Evolutionary conservation across 163 green algal species (phyloP), one percentile per base, ranked within the genome.

Genomic region (Chlamydomonas reinhardtii): DNA sequence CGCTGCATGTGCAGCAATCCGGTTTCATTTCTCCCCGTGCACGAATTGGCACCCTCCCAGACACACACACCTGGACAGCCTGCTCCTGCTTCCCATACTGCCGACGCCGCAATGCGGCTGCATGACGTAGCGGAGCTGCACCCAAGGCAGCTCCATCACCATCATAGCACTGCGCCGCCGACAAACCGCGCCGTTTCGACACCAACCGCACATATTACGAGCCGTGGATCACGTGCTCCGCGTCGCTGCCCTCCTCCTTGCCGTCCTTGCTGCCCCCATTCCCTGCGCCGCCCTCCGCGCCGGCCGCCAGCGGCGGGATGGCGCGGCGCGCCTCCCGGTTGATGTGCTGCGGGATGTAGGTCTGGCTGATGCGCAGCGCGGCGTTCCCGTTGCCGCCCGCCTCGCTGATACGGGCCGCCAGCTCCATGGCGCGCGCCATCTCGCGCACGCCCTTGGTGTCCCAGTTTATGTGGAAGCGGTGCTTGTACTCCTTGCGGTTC

Each of bases 401-500:
- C 83, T 94, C 91, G 1, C 86, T 85, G 80, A 94, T 89, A 76
- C 81, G 79, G 2, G 81, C 82, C 20, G 82, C 80, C 24, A 90
- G 83, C 81, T 91, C 85, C 76, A 92, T 91, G 22, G 87, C 81
- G 56, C 86, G 82, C 62, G 82, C 85, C 77, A 88, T 86, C 54
- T 91, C 90, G 12, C 92, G 85, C 48, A 92, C 87, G 52, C 89
- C 89, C 74, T 87, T 84, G 34, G 88, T 89, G 52, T 94, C 90
- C 77, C 93, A 95, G 17, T 75, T 73, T 73, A 95, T 92, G 56
- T 89, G 78, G 89, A 95, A 95, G 31, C 91, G 74, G 73, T 92
- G 89, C 78, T 89, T 89, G 65, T 84, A 89, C 59, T 92, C 89
- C 77, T 88, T 91, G 61, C 89, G 76, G 78, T 88, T 90, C 73